phyloP scores from a whole-genome alignment of 169 alveolate genomes.

The Cystoisospora suis region DNA sequence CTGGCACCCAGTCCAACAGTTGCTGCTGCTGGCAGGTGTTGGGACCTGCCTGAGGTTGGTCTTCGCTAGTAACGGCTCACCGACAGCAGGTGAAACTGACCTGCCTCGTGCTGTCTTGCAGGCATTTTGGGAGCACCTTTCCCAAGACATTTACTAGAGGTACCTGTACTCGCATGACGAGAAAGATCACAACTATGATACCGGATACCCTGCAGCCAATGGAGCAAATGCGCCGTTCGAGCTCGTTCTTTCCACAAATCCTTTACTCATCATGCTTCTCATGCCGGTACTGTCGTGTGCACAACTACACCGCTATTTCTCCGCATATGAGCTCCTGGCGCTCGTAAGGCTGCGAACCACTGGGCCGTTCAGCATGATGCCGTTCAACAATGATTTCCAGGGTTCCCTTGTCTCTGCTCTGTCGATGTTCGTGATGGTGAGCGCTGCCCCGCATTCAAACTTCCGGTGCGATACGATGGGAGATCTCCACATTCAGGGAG shows the following conservation, averaged over 20 bases:
- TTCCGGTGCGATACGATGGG: neutral
- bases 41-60: conserved; percentile 36
- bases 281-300: conserved; percentile 29
- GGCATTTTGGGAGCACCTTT: conserved; percentile 62
- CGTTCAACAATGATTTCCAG: no score
- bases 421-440: conserved; percentile 44
- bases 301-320: neutral
- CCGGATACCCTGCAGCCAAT: neutral
- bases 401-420: conserved; percentile 24
- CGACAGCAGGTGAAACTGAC: neutral
- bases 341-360: no score
- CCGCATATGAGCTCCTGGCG: neutral
- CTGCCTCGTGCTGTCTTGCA: neutral
- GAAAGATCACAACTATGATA: neutral
- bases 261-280: conserved; percentile 8
- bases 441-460: neutral
- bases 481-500: neutral
- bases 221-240: conserved; percentile 44
- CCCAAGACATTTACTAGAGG: conserved; percentile 57
- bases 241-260: conserved; percentile 44
- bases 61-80: neutral
- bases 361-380: neutral
- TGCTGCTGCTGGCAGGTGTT: neutral
- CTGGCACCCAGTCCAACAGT: no score
- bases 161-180: neutral